Evolutionary conservation across 73 alveolate genomes (phyloP).

Genomic region (Stentor roeselii): DNA sequence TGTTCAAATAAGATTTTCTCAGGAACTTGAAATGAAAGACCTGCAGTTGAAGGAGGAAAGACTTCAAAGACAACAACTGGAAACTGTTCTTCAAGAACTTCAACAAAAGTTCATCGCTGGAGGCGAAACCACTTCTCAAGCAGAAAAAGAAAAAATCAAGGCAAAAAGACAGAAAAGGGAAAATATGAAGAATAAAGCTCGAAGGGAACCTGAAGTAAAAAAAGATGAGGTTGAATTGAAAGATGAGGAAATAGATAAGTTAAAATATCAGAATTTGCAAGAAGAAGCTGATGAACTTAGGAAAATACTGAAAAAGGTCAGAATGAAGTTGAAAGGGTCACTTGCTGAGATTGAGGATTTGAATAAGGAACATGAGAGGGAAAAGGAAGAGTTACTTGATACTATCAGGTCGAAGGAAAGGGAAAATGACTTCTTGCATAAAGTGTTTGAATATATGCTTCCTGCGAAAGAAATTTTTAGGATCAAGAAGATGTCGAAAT

Average conservation of each 20-base stretch:
- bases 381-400: slow-evolving; percentile 46
- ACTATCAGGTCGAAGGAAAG: slow-evolving; percentile 37
- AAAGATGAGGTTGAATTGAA: slow-evolving; percentile 54
- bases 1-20: slow-evolving; percentile 11
- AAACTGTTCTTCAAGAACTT: slow-evolving; percentile 50
- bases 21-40: slow-evolving; percentile 42
- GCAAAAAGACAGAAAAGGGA: slow-evolving; percentile 44
- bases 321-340: slow-evolving; percentile 30
- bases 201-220: slow-evolving; percentile 51
- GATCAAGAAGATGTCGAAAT: slow-evolving; percentile 36
- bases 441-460: slow-evolving; percentile 32
- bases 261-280: slow-evolving; percentile 37
- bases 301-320: slow-evolving; percentile 14
- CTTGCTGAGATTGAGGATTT: slow-evolving; percentile 39
- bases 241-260: slow-evolving; percentile 33
- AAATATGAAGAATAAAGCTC: slow-evolving; percentile 53
- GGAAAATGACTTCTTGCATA: slow-evolving; percentile 33
- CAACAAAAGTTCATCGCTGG: slow-evolving; percentile 60
- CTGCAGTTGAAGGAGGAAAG: slow-evolving; percentile 35
- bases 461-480: slow-evolving; percentile 42
- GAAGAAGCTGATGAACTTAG: slow-evolving; percentile 45
- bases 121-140: slow-evolving; percentile 64
- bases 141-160: slow-evolving; percentile 52
- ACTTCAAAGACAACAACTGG: slow-evolving; percentile 40
- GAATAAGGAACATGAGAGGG: slow-evolving; percentile 39